phyloP scores from a whole-genome alignment of 495 filamentous ascomycete species.

The Hypoxylon cercidicola region DNA sequence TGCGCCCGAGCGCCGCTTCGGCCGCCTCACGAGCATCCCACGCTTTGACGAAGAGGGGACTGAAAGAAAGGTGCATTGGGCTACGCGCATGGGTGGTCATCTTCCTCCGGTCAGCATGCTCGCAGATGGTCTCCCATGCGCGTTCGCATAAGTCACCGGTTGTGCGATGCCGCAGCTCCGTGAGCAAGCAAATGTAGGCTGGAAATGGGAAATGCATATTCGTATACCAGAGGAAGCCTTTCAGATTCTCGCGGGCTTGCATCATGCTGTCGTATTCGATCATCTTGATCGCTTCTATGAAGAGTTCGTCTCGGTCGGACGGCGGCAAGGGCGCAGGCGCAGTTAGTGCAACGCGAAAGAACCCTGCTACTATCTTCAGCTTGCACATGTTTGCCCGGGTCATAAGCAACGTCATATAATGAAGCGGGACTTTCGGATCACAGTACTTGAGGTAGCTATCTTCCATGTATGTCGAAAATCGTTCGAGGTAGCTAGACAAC shows the following conservation, averaged over 20 bases:
- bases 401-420: constrained; percentile 62
- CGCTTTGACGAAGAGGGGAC: constrained; percentile 61
- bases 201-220: constrained; percentile 63
- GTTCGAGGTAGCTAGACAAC: constrained; percentile 61
- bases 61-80: constrained; percentile 63
- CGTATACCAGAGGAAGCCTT: constrained; percentile 63
- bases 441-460: constrained; percentile 68
- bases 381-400: constrained; percentile 62
- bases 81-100: constrained; percentile 55
- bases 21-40: constrained; percentile 63
- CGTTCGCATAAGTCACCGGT: constrained; percentile 63
- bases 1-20: constrained; percentile 53
- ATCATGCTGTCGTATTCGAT: constrained; percentile 64
- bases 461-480: constrained; percentile 66
- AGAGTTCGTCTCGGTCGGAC: constrained; percentile 55
- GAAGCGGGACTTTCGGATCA: constrained; percentile 69
- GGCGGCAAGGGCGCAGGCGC: constrained; percentile 44
- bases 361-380: constrained; percentile 48
- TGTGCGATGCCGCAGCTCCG: constrained; percentile 58
- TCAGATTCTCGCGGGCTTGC: constrained; percentile 55
- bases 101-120: constrained; percentile 59
- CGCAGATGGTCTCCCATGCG: constrained; percentile 61
- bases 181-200: constrained; percentile 63
- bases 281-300: constrained; percentile 60
- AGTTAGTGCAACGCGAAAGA: constrained; percentile 43